Evolutionary conservation across 2,329 filamentous ascomycete genomes (phyloP), one percentile per base, ranked within the genome.

Genomic region (Fusarium compactum): DNA sequence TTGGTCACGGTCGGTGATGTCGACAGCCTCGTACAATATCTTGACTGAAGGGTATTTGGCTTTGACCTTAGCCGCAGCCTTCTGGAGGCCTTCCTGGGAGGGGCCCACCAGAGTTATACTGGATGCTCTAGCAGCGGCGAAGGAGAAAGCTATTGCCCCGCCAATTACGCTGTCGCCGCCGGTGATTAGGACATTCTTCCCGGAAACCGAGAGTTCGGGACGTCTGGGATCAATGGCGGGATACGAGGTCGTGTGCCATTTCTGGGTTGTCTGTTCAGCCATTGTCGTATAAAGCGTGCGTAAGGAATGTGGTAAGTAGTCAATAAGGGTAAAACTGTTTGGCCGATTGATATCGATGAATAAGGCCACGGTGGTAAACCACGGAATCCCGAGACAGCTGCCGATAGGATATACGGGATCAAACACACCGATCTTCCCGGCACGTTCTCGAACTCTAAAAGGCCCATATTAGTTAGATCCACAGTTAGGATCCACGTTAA

Each of bases 1-100:
- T 38, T 38, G 34, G 2, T 10, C 34, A 38, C 18, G 18, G 3
- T 38, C 34, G 3, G 34, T n/a, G 1, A 38, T 38, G 3, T 38
- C 34, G 3, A 38, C 18, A 11, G 18, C 34, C 18, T 38, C 34
- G 34, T 38, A 38, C 34, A 38, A 5, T 38, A 38, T 38, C 34
- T 38, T 38, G 34, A n/a, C 2, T 38, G 34, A 38, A 38, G 18
- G 34, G 34, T 11, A 2, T 18, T 38, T 18, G 34, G 18, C 18
- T 38, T 38, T 38, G 5, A n/a, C 10, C 34, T n/a, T 5, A 4
- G 18, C 34, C 34, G 6, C 34, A 38, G 34, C 34, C 16, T 38
- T 1, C 3, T 3, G 34, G 34, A 38, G 1, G 3, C 2, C 16
- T 38, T 38, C 18, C 34, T n/a, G 16, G 3, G 3, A 38, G 9